Base-by-base conservation (phyloP, 495 filamentous ascomycete species). In the Penicillium bialowiezense region DNA sequence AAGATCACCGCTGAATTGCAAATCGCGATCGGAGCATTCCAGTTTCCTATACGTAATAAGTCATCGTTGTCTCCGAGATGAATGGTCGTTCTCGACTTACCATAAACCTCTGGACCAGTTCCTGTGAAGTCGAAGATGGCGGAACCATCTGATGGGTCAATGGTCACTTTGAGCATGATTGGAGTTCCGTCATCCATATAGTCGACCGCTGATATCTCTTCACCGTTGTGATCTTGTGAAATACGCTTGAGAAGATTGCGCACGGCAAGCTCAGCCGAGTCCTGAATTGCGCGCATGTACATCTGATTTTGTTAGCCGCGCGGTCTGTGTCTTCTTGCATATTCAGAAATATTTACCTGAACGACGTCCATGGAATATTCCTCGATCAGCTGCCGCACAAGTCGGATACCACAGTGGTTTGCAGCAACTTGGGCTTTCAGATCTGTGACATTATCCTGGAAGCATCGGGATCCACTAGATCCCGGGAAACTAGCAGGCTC, bases 151-250 rank as follows among this genome's bases (percentile, higher is more conserved):
- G 84, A 79, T 0, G 79, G 74, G 66, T 91, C 82, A 62, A 97
- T 96, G 20, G 80, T 85, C 36, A 97, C 77, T 37, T 83, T 84
- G 7, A 97, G 75, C 34, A 75, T 75, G 58, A 96, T 91, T 0
- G 89, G 88, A 24, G 81, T 87, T 20, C 91, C 91, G 63, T 97
- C 90, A 64, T 97, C 91, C 86, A 96, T 95, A 63, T 84, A 88
- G 63, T 97, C 91, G 3, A 82, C 73, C 0, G 91, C 87, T 13
- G 87, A 85, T 1, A 96, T 77, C 20, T 85, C 76, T 41, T 78
- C 75, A 35, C 86, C 85, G 62, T 86, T 73, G 58, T 90, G 90
- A 9, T 83, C 70, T 54, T 78, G 78, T 53, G 81, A 79, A 17
- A 95, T 83, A 4, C 77, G 62, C 57, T 86, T 90, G n/a, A 96